Evolutionary conservation across 306 rosid species (phyloP).

Genomic region (Inga laurina): DNA sequence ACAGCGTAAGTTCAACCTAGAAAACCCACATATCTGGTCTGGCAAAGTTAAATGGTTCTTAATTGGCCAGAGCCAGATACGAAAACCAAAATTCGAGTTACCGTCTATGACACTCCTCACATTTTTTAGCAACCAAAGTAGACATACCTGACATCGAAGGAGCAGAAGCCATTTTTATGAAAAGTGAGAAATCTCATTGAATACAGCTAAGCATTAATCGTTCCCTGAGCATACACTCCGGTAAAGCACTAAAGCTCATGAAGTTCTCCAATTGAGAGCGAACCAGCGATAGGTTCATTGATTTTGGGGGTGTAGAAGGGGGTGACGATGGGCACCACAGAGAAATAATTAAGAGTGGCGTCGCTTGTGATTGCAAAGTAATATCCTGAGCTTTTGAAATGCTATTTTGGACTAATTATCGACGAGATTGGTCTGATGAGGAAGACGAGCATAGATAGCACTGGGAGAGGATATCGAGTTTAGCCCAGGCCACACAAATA

Average conservation of each 20-base stretch:
- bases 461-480: conserved; percentile 51
- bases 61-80: neutral
- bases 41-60: conserved; percentile 15
- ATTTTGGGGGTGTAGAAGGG: neutral
- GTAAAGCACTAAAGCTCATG: neutral
- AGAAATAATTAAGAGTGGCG: conserved; percentile 17
- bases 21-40: conserved; percentile 18
- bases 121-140: conserved; percentile 30
- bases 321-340: neutral
- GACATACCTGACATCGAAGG: conserved; percentile 86
- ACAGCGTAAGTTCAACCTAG: conserved; percentile 12
- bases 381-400: conserved; percentile 19
- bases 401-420: conserved; percentile 34
- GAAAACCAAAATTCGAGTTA: conserved; percentile 20
- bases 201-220: conserved; percentile 36
- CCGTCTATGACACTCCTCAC: conserved; percentile 8
- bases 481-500: conserved; percentile 89
- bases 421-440: conserved; percentile 50
- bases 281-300: conserved; percentile 23
- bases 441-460: conserved; percentile 52
- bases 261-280: conserved; percentile 20
- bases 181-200: conserved; percentile 80
- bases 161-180: conserved; percentile 71
- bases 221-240: conserved; percentile 19
- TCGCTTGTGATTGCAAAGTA: conserved; percentile 7